Evolutionary conservation across 192 early-diverging fungal genomes (phyloP).

Genomic region (Coemansia sp.): DNA sequence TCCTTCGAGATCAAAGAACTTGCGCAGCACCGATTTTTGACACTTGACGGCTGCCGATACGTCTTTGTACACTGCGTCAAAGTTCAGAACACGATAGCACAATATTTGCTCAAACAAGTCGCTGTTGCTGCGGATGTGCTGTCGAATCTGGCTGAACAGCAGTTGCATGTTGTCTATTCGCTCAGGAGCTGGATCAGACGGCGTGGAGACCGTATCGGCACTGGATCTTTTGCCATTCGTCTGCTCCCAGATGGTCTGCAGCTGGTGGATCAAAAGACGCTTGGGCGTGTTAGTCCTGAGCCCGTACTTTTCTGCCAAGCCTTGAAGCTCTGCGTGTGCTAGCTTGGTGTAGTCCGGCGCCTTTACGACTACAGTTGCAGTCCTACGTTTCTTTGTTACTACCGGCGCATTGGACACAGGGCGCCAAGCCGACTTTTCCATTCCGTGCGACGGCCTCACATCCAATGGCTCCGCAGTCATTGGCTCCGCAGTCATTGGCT

Average conservation of each 20-base stretch:
- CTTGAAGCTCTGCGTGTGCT: conserved; percentile 8
- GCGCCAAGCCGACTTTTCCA: not conserved
- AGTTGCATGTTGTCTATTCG: not conserved
- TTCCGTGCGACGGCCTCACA: not conserved
- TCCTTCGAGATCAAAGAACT: conserved; percentile 36
- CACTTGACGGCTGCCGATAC: conserved; percentile 14
- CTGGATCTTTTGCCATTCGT: not conserved
- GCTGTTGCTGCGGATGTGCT: conserved; percentile 22
- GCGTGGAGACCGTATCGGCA: not conserved
- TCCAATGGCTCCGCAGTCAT: not conserved
- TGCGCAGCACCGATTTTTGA: conserved; percentile 20
- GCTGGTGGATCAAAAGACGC: conserved; percentile 27
- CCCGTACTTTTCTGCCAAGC: conserved; percentile 16
- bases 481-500: not conserved
- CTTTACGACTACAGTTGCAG: not conserved
- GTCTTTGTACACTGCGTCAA: conserved; percentile 19
- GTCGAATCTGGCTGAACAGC: conserved; percentile 2
- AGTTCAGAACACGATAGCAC: conserved; percentile 37
- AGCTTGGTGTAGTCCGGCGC: conserved; percentile 18
- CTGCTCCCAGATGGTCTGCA: conserved; percentile 22
- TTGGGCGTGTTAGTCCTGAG: conserved; percentile 21
- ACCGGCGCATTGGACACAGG: not conserved
- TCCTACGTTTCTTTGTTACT: not conserved
- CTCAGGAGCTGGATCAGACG: not conserved
- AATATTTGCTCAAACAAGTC: conserved; percentile 25